These are phyloP conservation scores for Chimonanthus salicifolius DNA, from an alignment of 164 flowering plant genomes.

Conservation along the genomic window DNA sequence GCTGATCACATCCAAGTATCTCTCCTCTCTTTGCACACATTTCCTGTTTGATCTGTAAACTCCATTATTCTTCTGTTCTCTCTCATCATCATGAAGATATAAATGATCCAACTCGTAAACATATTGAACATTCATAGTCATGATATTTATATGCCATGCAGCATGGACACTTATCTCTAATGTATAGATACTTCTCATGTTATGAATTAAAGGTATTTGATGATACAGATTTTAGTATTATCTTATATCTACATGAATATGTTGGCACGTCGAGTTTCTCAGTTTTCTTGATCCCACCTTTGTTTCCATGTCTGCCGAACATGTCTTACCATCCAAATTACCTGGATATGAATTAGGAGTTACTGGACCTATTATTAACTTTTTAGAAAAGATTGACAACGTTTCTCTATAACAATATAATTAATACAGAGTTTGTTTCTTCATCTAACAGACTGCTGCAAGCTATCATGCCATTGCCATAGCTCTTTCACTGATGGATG, in stretches of 20 bases:
- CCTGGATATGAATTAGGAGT: not conserved
- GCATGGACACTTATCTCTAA: not conserved
- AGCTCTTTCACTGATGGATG: constrained; percentile 91
- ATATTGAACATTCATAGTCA: not conserved
- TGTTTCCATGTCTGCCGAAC: not conserved
- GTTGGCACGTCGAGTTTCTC: no score
- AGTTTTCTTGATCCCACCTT: no score
- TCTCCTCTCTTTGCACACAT: constrained; percentile 17
- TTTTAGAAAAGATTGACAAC: not conserved
- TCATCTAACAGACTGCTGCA: constrained; percentile 67
- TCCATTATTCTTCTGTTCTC: not conserved
- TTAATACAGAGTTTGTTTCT: not conserved
- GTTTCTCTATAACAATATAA: not conserved
- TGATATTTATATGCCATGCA: not conserved
- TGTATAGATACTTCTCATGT: no score
- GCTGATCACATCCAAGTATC: constrained; percentile 83
- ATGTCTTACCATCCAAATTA: not conserved
- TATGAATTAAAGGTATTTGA: not conserved
- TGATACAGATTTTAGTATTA: no score
- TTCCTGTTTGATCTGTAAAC: not conserved
- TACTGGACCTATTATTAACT: not conserved
- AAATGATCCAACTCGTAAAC: not conserved
- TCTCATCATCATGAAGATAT: not conserved
- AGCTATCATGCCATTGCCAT: constrained; percentile 96
- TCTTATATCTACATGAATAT: no score